These are phyloP conservation scores for Obelidium mucronatum DNA, from an alignment of 192 early-diverging fungal genomes.

Conservation along the genomic window DNA sequence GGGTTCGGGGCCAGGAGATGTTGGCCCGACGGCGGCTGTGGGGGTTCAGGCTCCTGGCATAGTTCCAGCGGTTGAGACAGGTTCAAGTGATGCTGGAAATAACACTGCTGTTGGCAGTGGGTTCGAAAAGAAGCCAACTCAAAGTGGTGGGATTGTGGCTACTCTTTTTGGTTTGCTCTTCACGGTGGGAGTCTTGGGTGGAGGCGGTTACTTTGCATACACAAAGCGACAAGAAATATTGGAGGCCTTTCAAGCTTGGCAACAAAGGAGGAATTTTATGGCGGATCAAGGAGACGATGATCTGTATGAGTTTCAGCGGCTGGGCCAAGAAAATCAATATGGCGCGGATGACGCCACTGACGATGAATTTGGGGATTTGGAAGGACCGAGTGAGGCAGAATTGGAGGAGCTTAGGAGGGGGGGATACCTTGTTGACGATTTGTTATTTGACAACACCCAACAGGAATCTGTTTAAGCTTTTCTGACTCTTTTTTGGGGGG, in stretches of 20 bases:
- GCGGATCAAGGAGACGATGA: slow-evolving; percentile 8
- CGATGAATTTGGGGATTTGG: slow-evolving; percentile 37
- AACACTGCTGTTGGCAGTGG: neutral
- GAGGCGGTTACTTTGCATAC: neutral
- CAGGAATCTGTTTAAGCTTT: too few species aligned
- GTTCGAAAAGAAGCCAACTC: neutral
- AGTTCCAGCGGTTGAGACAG: too few species aligned
- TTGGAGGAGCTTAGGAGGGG: slow-evolving; percentile 41
- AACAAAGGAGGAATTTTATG: slow-evolving; percentile 4
- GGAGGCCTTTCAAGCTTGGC: slow-evolving; percentile 8
- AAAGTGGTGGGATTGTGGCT: too few species aligned
- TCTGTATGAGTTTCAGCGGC: slow-evolving; percentile 34
- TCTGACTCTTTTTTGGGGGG: too few species aligned
- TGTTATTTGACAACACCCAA: slow-evolving; percentile 28
- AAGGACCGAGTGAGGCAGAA: slow-evolving; percentile 42
- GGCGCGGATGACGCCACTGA: neutral
- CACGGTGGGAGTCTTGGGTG: neutral
- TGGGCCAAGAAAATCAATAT: neutral
- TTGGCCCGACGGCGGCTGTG: too few species aligned
- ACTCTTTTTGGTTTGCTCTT: neutral
- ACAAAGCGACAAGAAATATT: neutral
- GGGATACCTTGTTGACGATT: slow-evolving; percentile 33
- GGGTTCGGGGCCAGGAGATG: too few species aligned
- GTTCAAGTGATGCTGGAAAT: too few species aligned
- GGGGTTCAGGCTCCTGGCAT: too few species aligned